Conservation (phyloP, 148 eudicot genomes). For the Rhododendron griersonianum region DNA sequence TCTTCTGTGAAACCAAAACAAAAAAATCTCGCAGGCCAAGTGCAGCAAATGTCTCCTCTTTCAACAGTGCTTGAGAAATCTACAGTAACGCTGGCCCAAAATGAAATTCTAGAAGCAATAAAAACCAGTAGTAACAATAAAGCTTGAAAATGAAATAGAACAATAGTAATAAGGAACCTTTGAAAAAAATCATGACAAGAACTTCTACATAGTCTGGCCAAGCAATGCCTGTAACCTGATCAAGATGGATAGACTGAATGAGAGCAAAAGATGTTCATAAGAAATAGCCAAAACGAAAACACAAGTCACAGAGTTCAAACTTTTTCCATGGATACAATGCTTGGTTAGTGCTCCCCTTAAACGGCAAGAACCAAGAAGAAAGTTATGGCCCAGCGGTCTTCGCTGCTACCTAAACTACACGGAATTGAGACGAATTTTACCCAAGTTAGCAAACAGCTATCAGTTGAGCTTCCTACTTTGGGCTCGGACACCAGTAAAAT, state of each 20-base stretch:
- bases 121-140: neutral
- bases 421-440: neutral
- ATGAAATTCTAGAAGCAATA: neutral
- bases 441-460: neutral
- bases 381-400: neutral
- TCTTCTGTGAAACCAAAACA: neutral
- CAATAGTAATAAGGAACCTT: neutral
- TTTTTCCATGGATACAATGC: constrained; percentile 1
- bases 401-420: neutral
- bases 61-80: constrained; percentile 9
- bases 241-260: constrained; percentile 3
- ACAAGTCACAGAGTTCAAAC: neutral
- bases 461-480: neutral
- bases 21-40: neutral
- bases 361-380: constrained; percentile 5
- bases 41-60: neutral
- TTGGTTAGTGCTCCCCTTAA: constrained; percentile 13
- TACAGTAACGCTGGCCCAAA: neutral
- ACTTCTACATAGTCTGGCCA: constrained; percentile 7
- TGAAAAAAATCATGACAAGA: constrained; percentile 5
- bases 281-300: neutral
- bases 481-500: neutral
- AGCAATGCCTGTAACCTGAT: constrained; percentile 17
- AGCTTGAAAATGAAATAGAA: neutral
- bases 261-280: constrained; percentile 1